A percentile compares a stretch with the other conserved stretches of the same genome.
Conservation (phyloP, 331 rosid species). For the Malus hybrid region DNA sequence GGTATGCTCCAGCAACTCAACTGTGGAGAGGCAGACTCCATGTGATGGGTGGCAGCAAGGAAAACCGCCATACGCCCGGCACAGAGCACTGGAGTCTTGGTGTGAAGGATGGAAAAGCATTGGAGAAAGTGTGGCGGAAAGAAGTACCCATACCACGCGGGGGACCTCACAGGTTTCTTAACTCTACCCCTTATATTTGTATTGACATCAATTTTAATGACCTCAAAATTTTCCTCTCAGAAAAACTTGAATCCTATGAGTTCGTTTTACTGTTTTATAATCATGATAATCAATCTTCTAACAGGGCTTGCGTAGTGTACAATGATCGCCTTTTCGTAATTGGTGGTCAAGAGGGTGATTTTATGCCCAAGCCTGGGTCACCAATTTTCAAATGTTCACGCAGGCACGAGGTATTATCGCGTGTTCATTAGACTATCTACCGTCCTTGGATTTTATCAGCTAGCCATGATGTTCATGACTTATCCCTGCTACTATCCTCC, state of each 20-base stretch:
- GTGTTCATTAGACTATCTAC: neutral
- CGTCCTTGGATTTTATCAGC: neutral
- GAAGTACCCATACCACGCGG: constrained; percentile 87
- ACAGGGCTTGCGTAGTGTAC: constrained; percentile 65
- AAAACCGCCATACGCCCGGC: constrained; percentile 84
- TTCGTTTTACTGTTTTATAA: neutral
- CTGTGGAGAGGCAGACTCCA: constrained; percentile 91
- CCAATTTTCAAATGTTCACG: constrained; percentile 96
- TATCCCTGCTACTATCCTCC: neutral
- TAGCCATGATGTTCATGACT: too few species aligned
- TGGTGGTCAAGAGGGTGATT: constrained; percentile 98
- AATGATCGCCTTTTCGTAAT: constrained; percentile 61
- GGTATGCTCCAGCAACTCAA: constrained; percentile 92
- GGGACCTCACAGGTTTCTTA: constrained; percentile 81
- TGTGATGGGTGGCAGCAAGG: constrained; percentile 96
- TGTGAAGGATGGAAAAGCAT: constrained; percentile 65
- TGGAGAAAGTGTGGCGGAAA: constrained; percentile 58
- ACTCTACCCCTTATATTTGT: neutral
- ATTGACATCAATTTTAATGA: neutral
- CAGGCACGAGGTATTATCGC: constrained; percentile 57
- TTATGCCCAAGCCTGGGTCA: constrained; percentile 91
- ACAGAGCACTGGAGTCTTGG: constrained; percentile 88
- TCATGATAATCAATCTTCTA: constrained; percentile 7
- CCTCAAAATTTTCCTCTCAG: neutral
- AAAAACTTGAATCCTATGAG: neutral